phyloP scores from a whole-genome alignment of 1,284 basidiomycete genomes.

The Apiotrichum gracile region DNA sequence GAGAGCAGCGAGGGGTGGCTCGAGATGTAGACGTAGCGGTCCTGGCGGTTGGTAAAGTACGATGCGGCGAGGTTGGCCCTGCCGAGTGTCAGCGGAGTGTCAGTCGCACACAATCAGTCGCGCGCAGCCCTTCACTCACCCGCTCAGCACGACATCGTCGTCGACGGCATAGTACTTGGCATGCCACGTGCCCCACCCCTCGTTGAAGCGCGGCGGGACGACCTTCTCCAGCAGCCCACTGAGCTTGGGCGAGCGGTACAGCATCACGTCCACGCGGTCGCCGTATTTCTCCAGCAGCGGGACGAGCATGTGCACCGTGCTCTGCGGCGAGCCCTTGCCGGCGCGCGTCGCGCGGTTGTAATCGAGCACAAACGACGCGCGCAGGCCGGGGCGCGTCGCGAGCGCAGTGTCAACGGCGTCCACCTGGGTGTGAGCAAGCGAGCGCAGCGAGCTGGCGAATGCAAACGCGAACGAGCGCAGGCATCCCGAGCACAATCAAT shows the following conservation, averaged over 20 bases:
- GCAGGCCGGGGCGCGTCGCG: slow-evolving; percentile 56
- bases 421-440: slow-evolving; percentile 53
- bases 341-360: slow-evolving; percentile 87
- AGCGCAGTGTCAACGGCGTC: slow-evolving; percentile 60
- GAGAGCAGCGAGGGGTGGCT: slow-evolving; percentile 61
- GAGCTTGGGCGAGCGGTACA: slow-evolving; percentile 82
- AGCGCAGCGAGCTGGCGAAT: background rate
- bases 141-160: slow-evolving; percentile 84
- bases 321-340: slow-evolving; percentile 50
- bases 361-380: slow-evolving; percentile 74
- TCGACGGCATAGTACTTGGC: slow-evolving; percentile 94
- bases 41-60: slow-evolving; percentile 92
- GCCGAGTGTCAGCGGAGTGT: background rate
- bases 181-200: slow-evolving; percentile 98
- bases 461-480: too few relatives aligned
- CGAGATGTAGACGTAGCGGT: slow-evolving; percentile 79
- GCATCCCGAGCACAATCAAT: too few relatives aligned
- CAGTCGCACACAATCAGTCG: background rate
- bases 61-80: slow-evolving; percentile 93
- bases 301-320: slow-evolving; percentile 67
- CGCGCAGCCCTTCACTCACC: slow-evolving; percentile 56
- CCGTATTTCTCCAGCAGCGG: slow-evolving; percentile 69
- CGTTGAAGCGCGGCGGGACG: slow-evolving; percentile 88
- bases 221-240: slow-evolving; percentile 65
- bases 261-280: slow-evolving; percentile 65